Base-by-base conservation (phyloP, 176 grass and related monocot species). In the Juncus effusus region DNA sequence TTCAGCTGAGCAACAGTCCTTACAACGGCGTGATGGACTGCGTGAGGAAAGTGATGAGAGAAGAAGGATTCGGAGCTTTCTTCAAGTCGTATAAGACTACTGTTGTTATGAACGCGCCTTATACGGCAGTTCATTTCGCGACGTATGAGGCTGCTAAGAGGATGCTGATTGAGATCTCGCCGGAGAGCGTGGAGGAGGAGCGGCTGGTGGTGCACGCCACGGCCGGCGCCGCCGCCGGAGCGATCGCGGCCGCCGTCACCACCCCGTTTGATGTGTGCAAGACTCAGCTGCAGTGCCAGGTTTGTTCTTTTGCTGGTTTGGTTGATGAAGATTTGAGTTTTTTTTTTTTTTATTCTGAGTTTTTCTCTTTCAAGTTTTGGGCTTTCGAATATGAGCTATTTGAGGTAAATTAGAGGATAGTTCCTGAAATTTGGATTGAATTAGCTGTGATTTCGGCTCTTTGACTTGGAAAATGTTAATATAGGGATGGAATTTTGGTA, bases 271-370 rank as follows among this genome's bases (percentile, higher is more conserved):
- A 95, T 36, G 91, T 95, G 62, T 80, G 82, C 67, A 95, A 95
- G 78, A 95, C 91, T 14, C 91, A 90, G 73, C 76, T 95, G 51
- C 91, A 95, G 83, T 95, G 91, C 56, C 91, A 95, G 91, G 91
- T 95, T 56, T 76, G 67, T 65, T 67, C 82, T 72, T 80, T 70
- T 13, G 59, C 1, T 15, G 4, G 16, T 6, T 63, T 60, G 7
- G 8, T 68, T 28, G 11, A 7, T 0, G 70, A 72, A 52, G 7
- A 15, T 53, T 28, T 63, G 37, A 11, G 16, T 47, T 78, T 60
- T 59, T 40, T 6, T 47, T 47, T 1, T 47, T 47, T 47, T 47
- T 5, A 6, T 47, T 47, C 44, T 47, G 44, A 28, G 19, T 60
- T 68, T 8, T 7, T 10, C 2, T 39, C 4, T 51, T 8, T 53